Evolutionary conservation across 768 basidiomycete genomes (phyloP).

Genomic region (Kwoniella heveanensis): DNA sequence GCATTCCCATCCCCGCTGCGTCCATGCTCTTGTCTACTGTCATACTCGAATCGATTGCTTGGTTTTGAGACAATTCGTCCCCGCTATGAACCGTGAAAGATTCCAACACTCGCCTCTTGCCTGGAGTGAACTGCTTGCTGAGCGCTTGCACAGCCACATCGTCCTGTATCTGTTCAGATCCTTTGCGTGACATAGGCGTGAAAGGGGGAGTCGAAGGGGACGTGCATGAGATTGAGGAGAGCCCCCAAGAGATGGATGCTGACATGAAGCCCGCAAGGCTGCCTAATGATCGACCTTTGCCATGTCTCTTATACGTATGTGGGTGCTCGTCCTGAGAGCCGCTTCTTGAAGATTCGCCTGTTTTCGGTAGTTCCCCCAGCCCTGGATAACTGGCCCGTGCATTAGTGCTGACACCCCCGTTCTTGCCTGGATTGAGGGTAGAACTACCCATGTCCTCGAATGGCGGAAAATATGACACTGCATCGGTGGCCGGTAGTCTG

Average conservation of each 20-base stretch:
- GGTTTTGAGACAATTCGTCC: no score
- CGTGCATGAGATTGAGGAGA: slow-evolving; percentile 9
- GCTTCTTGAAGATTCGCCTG: slow-evolving; percentile 1
- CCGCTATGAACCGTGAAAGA: slow-evolving; percentile 20
- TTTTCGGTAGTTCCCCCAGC: background rate
- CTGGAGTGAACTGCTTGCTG: slow-evolving; percentile 23
- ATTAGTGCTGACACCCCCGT: background rate
- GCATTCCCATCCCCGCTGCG: slow-evolving; percentile 8
- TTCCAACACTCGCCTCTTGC: slow-evolving; percentile 34
- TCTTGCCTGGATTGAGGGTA: background rate
- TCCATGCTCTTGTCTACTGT: slow-evolving; percentile 5
- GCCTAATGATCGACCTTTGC: slow-evolving; percentile 33
- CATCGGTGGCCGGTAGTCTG: slow-evolving; percentile 33
- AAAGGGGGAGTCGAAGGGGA: background rate
- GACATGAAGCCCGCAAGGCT: slow-evolving; percentile 39
- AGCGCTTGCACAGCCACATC: slow-evolving; percentile 29
- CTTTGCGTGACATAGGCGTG: slow-evolving; percentile 1
- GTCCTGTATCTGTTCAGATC: slow-evolving; percentile 9
- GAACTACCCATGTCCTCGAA: slow-evolving; percentile 40
- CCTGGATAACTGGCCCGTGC: background rate
- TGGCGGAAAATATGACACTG: slow-evolving; percentile 45
- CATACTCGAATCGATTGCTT: no score
- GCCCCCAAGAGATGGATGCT: slow-evolving; percentile 20
- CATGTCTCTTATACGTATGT: slow-evolving; percentile 10
- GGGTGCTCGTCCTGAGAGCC: background rate